Percentiles rank a stretch among this genome's conserved stretches.
Evolutionary conservation across 164 flowering plant species (phyloP).

Genomic region (Brasenia schreberi): DNA sequence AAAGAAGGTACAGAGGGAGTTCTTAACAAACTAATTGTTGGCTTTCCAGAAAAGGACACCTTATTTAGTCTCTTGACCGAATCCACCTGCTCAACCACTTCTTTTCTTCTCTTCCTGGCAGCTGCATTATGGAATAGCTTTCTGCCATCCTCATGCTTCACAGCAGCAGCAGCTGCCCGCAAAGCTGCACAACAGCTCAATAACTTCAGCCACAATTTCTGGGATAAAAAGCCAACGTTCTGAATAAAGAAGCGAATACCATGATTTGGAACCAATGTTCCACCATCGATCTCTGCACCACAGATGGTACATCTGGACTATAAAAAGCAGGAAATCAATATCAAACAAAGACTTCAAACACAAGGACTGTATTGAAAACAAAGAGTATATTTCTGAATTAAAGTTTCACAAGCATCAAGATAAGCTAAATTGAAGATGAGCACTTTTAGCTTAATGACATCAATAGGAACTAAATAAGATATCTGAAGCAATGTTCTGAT

Average conservation of each 20-base stretch:
- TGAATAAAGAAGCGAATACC: conserved; percentile 24
- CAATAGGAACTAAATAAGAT: too few relatives aligned
- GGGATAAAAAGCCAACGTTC: not conserved
- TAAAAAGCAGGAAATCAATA: conserved; percentile 2
- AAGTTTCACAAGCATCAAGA: too few relatives aligned
- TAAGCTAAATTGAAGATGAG: too few relatives aligned
- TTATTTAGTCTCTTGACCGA: conserved; percentile 37
- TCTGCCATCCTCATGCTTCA: conserved; percentile 79
- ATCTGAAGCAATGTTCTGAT: too few relatives aligned
- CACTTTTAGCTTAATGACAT: too few relatives aligned
- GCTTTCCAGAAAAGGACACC: conserved; percentile 23
- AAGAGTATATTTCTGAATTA: too few relatives aligned
- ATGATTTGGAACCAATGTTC: conserved; percentile 66
- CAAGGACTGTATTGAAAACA: too few relatives aligned
- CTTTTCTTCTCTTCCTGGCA: conserved; percentile 75
- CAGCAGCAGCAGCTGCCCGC: conserved; percentile 91
- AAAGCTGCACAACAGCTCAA: conserved; percentile 39
- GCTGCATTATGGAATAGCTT: conserved; percentile 81
- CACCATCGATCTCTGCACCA: conserved; percentile 55
- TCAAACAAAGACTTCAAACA: too few relatives aligned
- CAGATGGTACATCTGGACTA: conserved; percentile 88
- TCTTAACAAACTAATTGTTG: too few relatives aligned
- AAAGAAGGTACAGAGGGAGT: too few relatives aligned
- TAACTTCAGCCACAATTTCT: not conserved
- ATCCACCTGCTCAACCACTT: conserved; percentile 51